Conservation (phyloP, 805 yeast species). For the Zygosaccharomyces bailii region DNA sequence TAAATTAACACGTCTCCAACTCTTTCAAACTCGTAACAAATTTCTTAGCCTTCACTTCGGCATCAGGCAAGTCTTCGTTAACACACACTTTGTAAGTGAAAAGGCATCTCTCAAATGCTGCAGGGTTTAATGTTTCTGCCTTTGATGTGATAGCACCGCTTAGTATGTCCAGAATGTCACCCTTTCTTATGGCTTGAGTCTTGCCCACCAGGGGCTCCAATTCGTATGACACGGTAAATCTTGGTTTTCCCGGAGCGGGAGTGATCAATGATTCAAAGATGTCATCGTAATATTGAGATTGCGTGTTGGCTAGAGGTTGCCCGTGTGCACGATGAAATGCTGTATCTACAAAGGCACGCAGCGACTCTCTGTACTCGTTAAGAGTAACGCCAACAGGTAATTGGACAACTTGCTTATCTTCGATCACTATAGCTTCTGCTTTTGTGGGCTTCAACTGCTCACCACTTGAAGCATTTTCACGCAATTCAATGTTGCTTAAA, state of each 20-base stretch:
- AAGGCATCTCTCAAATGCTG: constrained; percentile 16
- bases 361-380: constrained; percentile 42
- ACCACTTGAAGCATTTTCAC: constrained; percentile 24
- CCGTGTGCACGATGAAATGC: constrained; percentile 40
- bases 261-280: constrained; percentile 57
- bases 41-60: constrained; percentile 24
- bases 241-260: constrained; percentile 34
- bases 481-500: constrained; percentile 57
- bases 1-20: constrained; percentile 10
- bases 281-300: constrained; percentile 54
- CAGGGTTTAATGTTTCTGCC: not conserved
- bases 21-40: constrained; percentile 26
- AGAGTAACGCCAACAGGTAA: constrained; percentile 32
- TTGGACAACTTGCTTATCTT: constrained; percentile 31
- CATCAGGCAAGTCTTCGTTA: constrained; percentile 23
- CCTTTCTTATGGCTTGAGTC: constrained; percentile 7
- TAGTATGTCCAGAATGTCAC: constrained; percentile 30
- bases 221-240: constrained; percentile 27
- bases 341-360: constrained; percentile 43
- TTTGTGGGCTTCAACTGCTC: constrained; percentile 18
- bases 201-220: constrained; percentile 17
- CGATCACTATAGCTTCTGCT: constrained; percentile 33
- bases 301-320: constrained; percentile 17
- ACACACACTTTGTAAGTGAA: constrained; percentile 25
- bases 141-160: constrained; percentile 11